These are phyloP conservation scores for Pulveroboletus sp. DNA, from an alignment of 1,284 basidiomycete species.

Conservation along the genomic window DNA sequence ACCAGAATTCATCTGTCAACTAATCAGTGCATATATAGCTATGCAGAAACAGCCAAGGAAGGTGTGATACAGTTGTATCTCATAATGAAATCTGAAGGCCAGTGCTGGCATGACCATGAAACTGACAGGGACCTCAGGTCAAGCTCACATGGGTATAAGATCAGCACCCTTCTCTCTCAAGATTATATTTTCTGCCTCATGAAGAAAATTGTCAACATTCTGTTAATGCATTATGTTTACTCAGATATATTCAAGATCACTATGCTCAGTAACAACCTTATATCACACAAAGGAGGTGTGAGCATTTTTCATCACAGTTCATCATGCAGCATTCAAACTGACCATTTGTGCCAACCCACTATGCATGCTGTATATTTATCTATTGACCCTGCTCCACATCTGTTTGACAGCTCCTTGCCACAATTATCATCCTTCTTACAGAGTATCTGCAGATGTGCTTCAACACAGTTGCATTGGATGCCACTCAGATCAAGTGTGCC, in stretches of 20 bases:
- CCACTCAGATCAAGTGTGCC: too few species aligned
- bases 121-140: background rate
- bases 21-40: background rate
- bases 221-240: background rate
- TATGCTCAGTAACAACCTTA: background rate
- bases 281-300: background rate
- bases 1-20: background rate
- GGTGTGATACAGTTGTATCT: background rate
- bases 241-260: background rate
- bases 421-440: too few species aligned
- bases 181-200: background rate
- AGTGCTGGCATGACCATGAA: background rate
- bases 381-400: too few species aligned
- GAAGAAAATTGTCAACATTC: background rate
- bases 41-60: background rate
- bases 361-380: too few species aligned
- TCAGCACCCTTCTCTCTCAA: background rate
- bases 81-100: background rate
- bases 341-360: too few species aligned
- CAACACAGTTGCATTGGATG: too few species aligned
- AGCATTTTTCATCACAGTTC: too few species aligned
- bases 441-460: too few species aligned
- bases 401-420: too few species aligned
- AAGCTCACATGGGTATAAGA: background rate
- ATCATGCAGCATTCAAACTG: too few species aligned